phyloP scores from a whole-genome alignment of 2,329 filamentous ascomycete species.

The Penicillium janthinellum region DNA sequence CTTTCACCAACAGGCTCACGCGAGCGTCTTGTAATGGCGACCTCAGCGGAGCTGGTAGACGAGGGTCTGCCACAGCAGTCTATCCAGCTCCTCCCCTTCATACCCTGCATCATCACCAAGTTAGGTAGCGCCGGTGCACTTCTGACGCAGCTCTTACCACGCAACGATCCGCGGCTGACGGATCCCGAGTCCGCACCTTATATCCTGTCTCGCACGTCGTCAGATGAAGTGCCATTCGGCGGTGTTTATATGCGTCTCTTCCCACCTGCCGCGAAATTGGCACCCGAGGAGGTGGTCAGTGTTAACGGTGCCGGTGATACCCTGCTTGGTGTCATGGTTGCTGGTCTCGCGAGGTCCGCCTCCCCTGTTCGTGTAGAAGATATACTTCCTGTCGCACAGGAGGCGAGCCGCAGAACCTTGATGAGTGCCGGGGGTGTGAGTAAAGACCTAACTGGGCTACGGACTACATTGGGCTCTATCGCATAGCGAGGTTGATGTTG shows the following conservation, averaged over 20 bases:
- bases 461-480: constrained; percentile 1
- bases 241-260: constrained; percentile 84
- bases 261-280: constrained; percentile 65
- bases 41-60: constrained; percentile 69
- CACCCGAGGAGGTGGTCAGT: constrained; percentile 69
- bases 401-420: constrained; percentile 76
- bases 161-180: constrained; percentile 67
- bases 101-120: constrained; percentile 83
- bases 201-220: constrained; percentile 66
- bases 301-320: constrained; percentile 96
- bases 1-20: constrained; percentile 68
- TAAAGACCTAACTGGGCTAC: constrained; percentile 31
- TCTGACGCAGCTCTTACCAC: constrained; percentile 68
- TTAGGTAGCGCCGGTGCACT: constrained; percentile 76
- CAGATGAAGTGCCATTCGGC: constrained; percentile 63
- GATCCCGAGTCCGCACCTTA: constrained; percentile 66
- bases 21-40: constrained; percentile 70
- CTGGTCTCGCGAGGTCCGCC: constrained; percentile 66
- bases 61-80: constrained; percentile 79
- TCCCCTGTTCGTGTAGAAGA: constrained; percentile 52
- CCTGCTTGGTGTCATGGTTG: constrained; percentile 81
- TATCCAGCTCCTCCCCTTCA: constrained; percentile 83
- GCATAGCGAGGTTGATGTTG: not conserved
- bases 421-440: constrained; percentile 72
- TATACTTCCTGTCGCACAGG: constrained; percentile 77